Base-by-base conservation (phyloP, 2,329 filamentous ascomycete genomes). In the Periglandula ipomoeae region DNA sequence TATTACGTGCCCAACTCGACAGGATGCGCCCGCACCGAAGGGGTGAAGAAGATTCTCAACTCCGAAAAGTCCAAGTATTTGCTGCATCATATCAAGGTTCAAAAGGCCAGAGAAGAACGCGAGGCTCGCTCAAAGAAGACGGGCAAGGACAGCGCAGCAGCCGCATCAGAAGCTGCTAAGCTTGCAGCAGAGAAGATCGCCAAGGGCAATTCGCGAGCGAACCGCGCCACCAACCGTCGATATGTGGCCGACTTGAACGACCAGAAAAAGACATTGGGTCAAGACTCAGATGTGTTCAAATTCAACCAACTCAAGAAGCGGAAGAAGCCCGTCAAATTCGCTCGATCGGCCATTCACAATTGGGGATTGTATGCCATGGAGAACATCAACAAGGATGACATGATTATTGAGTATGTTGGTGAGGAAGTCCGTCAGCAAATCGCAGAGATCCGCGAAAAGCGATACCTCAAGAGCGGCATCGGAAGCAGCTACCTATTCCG, bases 231-330 rank as follows among this genome's bases (percentile, higher is more conserved):
- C 65, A 96, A 97, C 64, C 88, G 93, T 50, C 88, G 93, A 43
- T 85, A 94, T 53, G 86, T 95, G 55, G 93, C 93, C 48, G 93
- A 97, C 61, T 84, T 98, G 58, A 95, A 95, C 63, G 88, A 93
- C 41, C 90, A 96, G 65, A 95, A 95, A 72, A 89, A 89, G 69
- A 85, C 84, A 11, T 76, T 89, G 19, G 85, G 85, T 47, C 80
- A 81, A 53, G 90, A 95, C 56, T 88, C 89, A 48, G 91, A 96
- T 59, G 89, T 93, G 26, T 81, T 98, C 60, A 87, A 91, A 50
- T 98, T 98, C 78, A 98, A 98, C 68, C 93, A 97, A 71, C 82
- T 98, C 50, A 96, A 97, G 78, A 98, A 97, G 71, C 87, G 93
- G 53, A 98, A 97, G 81, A 98, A 98, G 75, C 90, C 91, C 1